Evolutionary conservation across 2,329 filamentous ascomycete genomes (phyloP), one percentile per base, ranked within the genome.

Genomic region (Aspergillus pseudoterreus): DNA sequence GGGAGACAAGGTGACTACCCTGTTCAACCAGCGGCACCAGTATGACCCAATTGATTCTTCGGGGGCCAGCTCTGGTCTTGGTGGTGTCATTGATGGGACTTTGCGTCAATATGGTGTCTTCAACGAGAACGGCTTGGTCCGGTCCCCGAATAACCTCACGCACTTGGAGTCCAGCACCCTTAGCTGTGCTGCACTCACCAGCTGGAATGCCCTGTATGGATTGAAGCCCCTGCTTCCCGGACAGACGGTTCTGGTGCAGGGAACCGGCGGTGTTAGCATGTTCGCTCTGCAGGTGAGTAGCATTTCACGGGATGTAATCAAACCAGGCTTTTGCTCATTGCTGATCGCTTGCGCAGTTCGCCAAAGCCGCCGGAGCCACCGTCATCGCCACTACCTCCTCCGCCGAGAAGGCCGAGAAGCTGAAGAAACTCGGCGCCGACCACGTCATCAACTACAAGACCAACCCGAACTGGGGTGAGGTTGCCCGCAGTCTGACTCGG

Each of bases 51-150:
- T 82, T 15, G 63, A 69, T 44, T 6, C 43, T 4, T 43, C 76
- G 42, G 71, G 69, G 22, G 51, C 72, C 4, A 49, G 54, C 0
- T 83, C 82, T 1, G 86, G 86, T 2, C 79, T 91, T 1, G 88
- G 88, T 49, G 87, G 86, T 45, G 76, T 76, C 10, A 50, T 87
- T 1, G 82, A 91, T 61, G 89, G 89, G 52, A 81, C 80, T 0
- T 77, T 92, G 22, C 81, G 86, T 42, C 76, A 86, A 59, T 84
- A 87, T 57, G 87, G 75, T 53, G 80, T 82, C 10, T 90, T 88
- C 65, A 77, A 82, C 53, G 84, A 90, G 72, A 79, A 68, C 19
- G 87, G 87, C 2, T 75, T 92, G 4, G 85, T 90, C 14, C 73
- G 72, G 43, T 75, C 81, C 50, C 88, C 89, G 1, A 65, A 63